Evolutionary conservation across 345 rosid species (phyloP).

Genomic region (Eucalyptus shirleyi): DNA sequence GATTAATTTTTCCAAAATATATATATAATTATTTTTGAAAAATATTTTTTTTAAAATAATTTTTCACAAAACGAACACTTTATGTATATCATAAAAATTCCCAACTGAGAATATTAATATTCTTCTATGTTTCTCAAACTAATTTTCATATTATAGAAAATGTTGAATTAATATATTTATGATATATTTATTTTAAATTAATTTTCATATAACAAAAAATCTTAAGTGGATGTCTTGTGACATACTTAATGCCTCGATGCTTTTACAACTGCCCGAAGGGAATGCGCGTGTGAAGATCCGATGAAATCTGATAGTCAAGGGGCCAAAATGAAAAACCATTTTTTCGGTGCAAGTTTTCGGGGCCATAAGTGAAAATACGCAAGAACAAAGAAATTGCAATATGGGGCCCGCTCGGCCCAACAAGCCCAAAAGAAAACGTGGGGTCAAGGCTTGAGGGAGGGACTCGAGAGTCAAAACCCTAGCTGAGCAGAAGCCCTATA

Average conservation of each 20-base stretch:
- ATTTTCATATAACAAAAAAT: not conserved
- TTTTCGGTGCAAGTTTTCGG: not conserved
- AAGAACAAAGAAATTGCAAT: not conserved
- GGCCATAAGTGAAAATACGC: not conserved
- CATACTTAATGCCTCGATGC: not conserved
- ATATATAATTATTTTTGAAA: too few species aligned
- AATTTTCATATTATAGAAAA: not conserved
- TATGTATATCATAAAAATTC: not conserved
- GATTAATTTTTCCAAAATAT: too few species aligned
- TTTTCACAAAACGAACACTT: fast-evolving
- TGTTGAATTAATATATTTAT: not conserved
- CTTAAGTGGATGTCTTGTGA: fast-evolving
- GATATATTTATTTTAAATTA: not conserved
- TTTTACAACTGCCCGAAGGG: not conserved
- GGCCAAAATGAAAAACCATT: not conserved
- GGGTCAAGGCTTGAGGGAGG: not conserved
- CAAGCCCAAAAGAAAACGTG: not conserved
- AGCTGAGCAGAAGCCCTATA: not conserved
- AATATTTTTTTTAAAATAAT: too few species aligned
- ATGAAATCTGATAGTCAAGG: not conserved
- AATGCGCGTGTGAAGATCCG: not conserved
- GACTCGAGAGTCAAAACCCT: not conserved
- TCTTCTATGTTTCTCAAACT: fast-evolving
- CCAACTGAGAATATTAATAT: fast-evolving
- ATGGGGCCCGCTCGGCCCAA: not conserved